A percentile compares a stretch with the other conserved stretches of the same genome.
Evolutionary conservation across 106 monocot genomes (phyloP).

Genomic region (Phalaenopsis aphrodite): DNA sequence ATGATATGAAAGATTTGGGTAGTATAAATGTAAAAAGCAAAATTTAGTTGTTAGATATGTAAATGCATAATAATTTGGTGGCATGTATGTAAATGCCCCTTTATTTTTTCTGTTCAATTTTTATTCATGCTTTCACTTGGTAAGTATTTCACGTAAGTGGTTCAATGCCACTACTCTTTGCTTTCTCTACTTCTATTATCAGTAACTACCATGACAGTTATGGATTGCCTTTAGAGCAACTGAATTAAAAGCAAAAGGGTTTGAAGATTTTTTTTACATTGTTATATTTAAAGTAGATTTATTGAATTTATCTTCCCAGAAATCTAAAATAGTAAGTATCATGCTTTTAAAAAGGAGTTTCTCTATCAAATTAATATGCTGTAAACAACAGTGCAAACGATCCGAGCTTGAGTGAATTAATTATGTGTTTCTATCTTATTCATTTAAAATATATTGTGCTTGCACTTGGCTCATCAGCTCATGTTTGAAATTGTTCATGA

Average conservation of each 20-base stretch:
- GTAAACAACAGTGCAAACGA: background rate
- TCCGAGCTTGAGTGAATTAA: too few species aligned
- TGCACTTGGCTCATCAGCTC: too few species aligned
- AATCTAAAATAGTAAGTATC: background rate
- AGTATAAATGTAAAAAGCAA: too few species aligned
- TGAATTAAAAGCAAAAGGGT: background rate
- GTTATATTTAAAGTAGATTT: background rate
- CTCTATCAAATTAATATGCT: background rate
- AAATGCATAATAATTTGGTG: too few species aligned
- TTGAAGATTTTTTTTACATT: background rate
- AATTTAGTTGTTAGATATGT: too few species aligned
- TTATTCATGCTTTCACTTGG: background rate
- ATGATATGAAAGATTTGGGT: too few species aligned
- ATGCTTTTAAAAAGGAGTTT: background rate
- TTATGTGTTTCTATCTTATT: too few species aligned
- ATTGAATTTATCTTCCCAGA: background rate
- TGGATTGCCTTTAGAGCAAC: background rate
- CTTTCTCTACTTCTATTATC: background rate
- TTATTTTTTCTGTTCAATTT: background rate
- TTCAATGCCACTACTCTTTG: background rate
- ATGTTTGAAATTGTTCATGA: too few species aligned
- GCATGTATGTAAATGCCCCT: background rate
- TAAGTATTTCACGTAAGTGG: background rate
- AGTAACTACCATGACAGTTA: background rate
- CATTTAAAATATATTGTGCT: too few species aligned